Evolutionary conservation across 2,329 filamentous ascomycete genomes (phyloP).

Genomic region (Calonectria pauciramosa): DNA sequence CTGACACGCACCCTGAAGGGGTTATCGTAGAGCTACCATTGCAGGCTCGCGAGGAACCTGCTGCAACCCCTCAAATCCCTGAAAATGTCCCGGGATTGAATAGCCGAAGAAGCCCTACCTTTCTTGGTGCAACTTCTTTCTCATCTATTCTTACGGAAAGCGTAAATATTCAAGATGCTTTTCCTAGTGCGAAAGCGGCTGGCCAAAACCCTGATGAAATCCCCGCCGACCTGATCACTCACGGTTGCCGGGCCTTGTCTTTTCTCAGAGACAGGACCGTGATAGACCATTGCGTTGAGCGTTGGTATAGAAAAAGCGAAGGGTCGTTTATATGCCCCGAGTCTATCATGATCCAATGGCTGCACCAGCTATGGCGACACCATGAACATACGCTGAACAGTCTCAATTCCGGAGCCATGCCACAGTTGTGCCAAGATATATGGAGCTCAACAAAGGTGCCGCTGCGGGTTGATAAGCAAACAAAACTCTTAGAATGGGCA

Average conservation of each 20-base stretch:
- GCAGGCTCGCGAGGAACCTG: background rate
- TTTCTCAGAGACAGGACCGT: background rate
- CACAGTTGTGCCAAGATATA: background rate
- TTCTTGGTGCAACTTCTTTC: constrained; percentile 4
- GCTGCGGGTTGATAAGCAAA: background rate
- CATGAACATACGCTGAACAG: background rate
- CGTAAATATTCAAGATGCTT: background rate
- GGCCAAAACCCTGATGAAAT: background rate
- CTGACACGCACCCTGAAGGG: background rate
- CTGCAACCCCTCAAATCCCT: background rate
- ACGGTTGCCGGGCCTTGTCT: background rate
- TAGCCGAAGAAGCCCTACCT: background rate
- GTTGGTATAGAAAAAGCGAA: constrained; percentile 19
- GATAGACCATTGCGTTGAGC: background rate
- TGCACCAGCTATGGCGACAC: background rate
- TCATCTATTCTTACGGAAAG: background rate
- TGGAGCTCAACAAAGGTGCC: background rate
- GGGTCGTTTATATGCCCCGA: constrained; percentile 1
- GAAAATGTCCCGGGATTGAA: background rate
- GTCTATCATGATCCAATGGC: constrained; percentile 7
- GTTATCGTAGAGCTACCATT: background rate
- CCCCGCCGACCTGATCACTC: background rate
- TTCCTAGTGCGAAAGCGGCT: background rate
- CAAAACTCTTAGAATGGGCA: background rate
- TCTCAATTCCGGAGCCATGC: background rate